Percentiles rank a stretch among this genome's conserved stretches.
phyloP scores from a whole-genome alignment of 345 rosid species.

The Camelina hispida region DNA sequence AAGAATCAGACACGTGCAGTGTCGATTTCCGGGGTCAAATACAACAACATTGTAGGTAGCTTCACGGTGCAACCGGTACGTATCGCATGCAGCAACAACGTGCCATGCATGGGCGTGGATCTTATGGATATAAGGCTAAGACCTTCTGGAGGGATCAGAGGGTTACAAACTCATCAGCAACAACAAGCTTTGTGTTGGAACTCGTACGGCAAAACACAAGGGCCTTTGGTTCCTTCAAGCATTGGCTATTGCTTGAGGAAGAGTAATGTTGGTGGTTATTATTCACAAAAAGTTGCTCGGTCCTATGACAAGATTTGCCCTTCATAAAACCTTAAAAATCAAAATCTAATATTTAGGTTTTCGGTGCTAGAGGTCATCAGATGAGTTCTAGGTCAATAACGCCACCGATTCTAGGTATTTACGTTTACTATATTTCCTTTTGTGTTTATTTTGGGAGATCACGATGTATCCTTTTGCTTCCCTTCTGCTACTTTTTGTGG shows the following conservation, averaged over 20 bases:
- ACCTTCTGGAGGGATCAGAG: constrained; percentile 50
- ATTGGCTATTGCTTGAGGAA: constrained; percentile 73
- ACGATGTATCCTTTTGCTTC: constrained; percentile 43
- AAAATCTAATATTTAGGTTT: neutral
- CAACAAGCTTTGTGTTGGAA: constrained; percentile 70
- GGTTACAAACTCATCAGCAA: constrained; percentile 48
- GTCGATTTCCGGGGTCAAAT: constrained; percentile 67
- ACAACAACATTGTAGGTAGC: constrained; percentile 65
- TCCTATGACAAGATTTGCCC: constrained; percentile 63
- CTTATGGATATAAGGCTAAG: constrained; percentile 62
- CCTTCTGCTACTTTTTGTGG: constrained; percentile 51
- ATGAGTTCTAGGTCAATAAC: constrained; percentile 4
- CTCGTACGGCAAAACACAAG: constrained; percentile 78
- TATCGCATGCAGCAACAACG: constrained; percentile 71
- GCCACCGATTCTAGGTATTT: constrained; percentile 21
- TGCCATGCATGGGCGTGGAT: constrained; percentile 79
- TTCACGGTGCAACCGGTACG: constrained; percentile 68
- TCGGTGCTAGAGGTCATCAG: neutral
- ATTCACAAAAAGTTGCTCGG: constrained; percentile 44
- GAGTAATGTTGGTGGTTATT: constrained; percentile 44
- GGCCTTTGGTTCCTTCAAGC: constrained; percentile 78
- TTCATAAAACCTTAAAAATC: constrained; percentile 2
- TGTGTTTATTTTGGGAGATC: neutral
- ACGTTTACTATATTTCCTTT: constrained; percentile 6
- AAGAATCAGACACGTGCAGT: constrained; percentile 79